Base-by-base conservation (phyloP, 805 yeast species). In the Schizosaccharomyces cryophilus region DNA sequence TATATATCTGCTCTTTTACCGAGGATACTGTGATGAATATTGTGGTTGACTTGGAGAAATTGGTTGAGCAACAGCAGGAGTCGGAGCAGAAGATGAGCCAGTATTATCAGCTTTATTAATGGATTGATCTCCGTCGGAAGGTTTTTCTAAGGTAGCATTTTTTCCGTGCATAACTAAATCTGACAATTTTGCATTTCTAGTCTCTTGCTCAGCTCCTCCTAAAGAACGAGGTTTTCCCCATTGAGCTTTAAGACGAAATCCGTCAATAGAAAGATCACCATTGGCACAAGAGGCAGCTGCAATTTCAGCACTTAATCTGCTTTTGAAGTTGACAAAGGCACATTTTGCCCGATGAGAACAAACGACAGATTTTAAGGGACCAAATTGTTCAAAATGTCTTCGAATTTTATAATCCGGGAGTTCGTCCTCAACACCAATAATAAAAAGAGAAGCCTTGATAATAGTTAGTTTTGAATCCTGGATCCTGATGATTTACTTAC, bases 391-490 rank as follows among this genome's bases (percentile, higher is more conserved):
- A 61, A 83, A 80, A 63, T 69, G 74, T 6, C 79, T 79, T 19
- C 78, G 68, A 17, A 87, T 72, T 61, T 72, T 71, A 69, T 81
- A 82, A 65, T 83, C 87, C 0, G 94, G 83, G 5, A 83, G 67
- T 17, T 80, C 80, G 3, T 80, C 78, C 63, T 78, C 82, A 21
- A 87, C 73, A 1, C 95, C 95, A 70, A 82, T 85, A 21, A 88
- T 67, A 68, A 88, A 87, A 61, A 87, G 77, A 0, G 88, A 77
- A 61, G 60, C 45, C 60, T 56, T 31, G 4, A 11, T 13, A 40
- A 29, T 35, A 56, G 60, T 7, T 19, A n/a, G 35, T 5, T 17
- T n/a, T 3, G 4, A 11, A 56, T 11, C 9, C 29, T 21, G 30
- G 24, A 54, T 40, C 17, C 17, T 9, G 42, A 6, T 13, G 30